Percentiles rank a stretch among this genome's conserved stretches.
Evolutionary conservation across 2,329 filamentous ascomycete species (phyloP).

Genomic region (Rhinocladiella mackenziei): DNA sequence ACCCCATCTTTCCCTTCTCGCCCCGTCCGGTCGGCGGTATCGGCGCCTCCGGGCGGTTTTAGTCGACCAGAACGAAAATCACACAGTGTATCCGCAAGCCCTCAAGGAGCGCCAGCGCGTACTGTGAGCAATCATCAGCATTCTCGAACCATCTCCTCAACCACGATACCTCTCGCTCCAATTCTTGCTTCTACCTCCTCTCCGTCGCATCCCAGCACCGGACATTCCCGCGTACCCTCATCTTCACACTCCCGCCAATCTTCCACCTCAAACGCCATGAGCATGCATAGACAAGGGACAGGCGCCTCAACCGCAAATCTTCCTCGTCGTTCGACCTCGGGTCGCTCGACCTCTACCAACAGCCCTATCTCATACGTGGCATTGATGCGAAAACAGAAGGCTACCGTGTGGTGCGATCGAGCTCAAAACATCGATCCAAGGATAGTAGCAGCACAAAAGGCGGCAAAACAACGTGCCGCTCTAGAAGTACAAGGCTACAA

Average conservation of each 20-base stretch:
- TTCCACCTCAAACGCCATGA: conserved; percentile 23
- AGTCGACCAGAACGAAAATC: conserved; percentile 22
- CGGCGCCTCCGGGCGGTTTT: conserved; percentile 17
- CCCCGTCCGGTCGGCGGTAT: conserved; percentile 11
- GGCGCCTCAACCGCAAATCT: conserved; percentile 23
- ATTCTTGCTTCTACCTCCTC: conserved; percentile 9
- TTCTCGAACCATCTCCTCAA: conserved; percentile 24
- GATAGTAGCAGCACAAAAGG: conserved; percentile 73
- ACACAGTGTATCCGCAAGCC: conserved; percentile 10
- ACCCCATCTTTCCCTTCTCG: conserved; percentile 17
- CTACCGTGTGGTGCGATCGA: conserved; percentile 96
- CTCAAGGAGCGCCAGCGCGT: conserved; percentile 14
- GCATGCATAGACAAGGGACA: conserved; percentile 28
- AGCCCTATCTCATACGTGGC: conserved; percentile 66
- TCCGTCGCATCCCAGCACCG: conserved; percentile 4
- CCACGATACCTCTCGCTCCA: conserved; percentile 14
- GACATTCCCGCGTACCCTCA: conserved; percentile 16
- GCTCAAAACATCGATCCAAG: conserved; percentile 88
- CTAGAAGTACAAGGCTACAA: conserved; percentile 71
- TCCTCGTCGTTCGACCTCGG: conserved; percentile 30
- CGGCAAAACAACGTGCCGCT: conserved; percentile 80
- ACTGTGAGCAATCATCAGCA: conserved; percentile 25
- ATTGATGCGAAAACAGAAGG: conserved; percentile 93
- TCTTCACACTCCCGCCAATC: conserved; percentile 26
- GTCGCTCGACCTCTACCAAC: conserved; percentile 28